A percentile compares a stretch with the other conserved stretches of the same genome.
Evolutionary conservation across 208 protist species (phyloP).

Genomic region (Trypanosoma congolense): DNA sequence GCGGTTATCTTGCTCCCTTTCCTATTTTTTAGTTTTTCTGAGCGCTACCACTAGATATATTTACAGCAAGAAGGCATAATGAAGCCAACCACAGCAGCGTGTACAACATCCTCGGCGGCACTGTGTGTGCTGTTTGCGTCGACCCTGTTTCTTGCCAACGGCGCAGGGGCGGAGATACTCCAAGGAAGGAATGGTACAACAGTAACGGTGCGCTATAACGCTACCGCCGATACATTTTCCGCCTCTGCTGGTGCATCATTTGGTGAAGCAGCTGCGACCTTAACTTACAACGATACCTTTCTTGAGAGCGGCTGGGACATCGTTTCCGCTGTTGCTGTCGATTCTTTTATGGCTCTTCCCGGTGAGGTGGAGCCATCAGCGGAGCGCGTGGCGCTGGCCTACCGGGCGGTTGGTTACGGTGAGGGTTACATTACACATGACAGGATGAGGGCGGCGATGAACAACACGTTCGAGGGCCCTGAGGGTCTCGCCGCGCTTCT

Average conservation of each 20-base stretch:
- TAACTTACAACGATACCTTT: conserved; percentile 20
- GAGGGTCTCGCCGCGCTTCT: conserved; percentile 10
- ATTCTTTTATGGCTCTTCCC: neutral
- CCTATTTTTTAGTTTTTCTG: conserved; percentile 8
- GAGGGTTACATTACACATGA: conserved; percentile 29
- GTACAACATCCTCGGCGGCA: neutral
- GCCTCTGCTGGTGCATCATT: neutral
- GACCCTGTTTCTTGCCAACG: neutral
- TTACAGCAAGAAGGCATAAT: conserved; percentile 1
- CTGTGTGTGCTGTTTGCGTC: conserved; percentile 3
- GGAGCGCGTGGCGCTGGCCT: conserved; percentile 5
- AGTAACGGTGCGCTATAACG: conserved; percentile 17
- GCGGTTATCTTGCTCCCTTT: conserved; percentile 11
- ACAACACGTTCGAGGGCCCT: conserved; percentile 26
- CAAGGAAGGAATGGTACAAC: neutral
- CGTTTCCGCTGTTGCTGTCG: neutral
- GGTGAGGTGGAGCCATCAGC: neutral
- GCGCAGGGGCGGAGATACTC: conserved; percentile 1
- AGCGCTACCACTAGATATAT: neutral
- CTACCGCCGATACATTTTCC: conserved; percentile 5
- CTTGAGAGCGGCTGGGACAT: conserved; percentile 23
- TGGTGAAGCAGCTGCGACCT: conserved; percentile 16
- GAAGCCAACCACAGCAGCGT: neutral
- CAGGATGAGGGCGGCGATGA: conserved; percentile 6
- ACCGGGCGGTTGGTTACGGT: conserved; percentile 26